Evolutionary conservation across 306 rosid species (phyloP).

Genomic region (Fagus sylvatica): DNA sequence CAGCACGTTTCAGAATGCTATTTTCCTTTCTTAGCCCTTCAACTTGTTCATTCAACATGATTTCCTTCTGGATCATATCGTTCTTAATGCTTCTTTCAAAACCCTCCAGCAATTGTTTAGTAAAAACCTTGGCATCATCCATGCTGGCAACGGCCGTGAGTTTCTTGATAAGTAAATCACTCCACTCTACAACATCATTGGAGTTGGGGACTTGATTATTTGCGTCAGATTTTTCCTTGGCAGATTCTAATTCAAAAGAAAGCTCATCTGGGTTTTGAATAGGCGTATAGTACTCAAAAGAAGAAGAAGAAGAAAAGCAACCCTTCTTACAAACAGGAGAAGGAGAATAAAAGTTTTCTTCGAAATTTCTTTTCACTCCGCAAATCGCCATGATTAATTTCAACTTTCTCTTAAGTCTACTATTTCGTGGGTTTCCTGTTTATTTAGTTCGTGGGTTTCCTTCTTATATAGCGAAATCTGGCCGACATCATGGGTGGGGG

Average conservation of each 20-base stretch:
- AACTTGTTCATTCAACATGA: constrained; percentile 71
- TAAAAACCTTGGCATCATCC: constrained; percentile 77
- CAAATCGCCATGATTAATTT: background rate
- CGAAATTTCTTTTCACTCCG: background rate
- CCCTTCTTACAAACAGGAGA: background rate
- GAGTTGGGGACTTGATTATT: constrained; percentile 10
- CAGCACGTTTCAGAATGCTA: constrained; percentile 72
- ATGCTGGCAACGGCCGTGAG: constrained; percentile 66
- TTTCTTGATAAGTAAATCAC: constrained; percentile 73
- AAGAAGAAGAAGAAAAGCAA: background rate
- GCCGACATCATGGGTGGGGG: too few relatives aligned
- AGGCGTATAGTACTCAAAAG: background rate
- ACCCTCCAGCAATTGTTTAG: constrained; percentile 65
- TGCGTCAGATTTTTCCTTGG: background rate
- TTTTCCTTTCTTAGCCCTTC: constrained; percentile 68
- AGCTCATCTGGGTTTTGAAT: too few relatives aligned
- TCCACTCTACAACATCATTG: constrained; percentile 79
- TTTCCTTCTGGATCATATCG: constrained; percentile 71
- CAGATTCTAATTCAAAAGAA: too few relatives aligned
- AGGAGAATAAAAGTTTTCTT: background rate
- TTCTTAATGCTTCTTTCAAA: constrained; percentile 70
- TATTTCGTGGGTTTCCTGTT: too few relatives aligned
- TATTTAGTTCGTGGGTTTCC: too few relatives aligned
- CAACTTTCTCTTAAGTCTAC: too few relatives aligned
- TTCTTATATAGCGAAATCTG: too few relatives aligned